Evolutionary conservation across 805 yeast species (phyloP), one percentile per base, ranked within the genome.

Genomic region (Limtongia smithiae): DNA sequence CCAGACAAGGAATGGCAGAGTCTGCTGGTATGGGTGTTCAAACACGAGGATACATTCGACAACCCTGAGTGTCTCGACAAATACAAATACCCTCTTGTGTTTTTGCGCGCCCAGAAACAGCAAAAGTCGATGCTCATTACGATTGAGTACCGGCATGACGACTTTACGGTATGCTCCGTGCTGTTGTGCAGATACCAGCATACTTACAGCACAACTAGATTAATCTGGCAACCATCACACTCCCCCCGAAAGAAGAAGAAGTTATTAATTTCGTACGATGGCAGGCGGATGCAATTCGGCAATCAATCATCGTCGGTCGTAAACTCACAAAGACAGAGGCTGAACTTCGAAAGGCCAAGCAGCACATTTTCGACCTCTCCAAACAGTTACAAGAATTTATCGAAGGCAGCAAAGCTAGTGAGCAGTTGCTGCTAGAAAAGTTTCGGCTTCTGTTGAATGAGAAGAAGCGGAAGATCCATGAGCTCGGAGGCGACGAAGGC

Each of bases 391-490:
- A 35, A 21, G 46, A 44, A 24, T 44, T 49, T 34, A 21, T 49
- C 20, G 33, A 38, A 28, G 41, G 30, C 6, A 49, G 44, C 37
- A 27, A 27, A 4, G 32, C 27, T 8, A 44, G 49, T 24, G 53
- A 49, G 17, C 12, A 28, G 3, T 7, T 25, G 12, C 18, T 44
- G n/a, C 15, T 44, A 24, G 53, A 34, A 21, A 49, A 49, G 28
- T 30, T 45, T 15, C 25, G 40, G 21, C 6, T 39, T 7, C 33
- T 49, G 17, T 35, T 49, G 14, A 49, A 49, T 30, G 49, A 40
- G 17, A 49, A 49, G 49, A 49, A 49, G 38, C 24, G 27, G 20
- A 41, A 32, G 40, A 48, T 48, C 11, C 36, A 44, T 17, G 50
- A 46, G 18, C 46, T 46, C 4, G 39, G 38, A 12, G 45, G 30